Evolutionary conservation across 495 filamentous ascomycete genomes (phyloP), one percentile per base, ranked within the genome.

Genomic region (Penicillium ucsense): DNA sequence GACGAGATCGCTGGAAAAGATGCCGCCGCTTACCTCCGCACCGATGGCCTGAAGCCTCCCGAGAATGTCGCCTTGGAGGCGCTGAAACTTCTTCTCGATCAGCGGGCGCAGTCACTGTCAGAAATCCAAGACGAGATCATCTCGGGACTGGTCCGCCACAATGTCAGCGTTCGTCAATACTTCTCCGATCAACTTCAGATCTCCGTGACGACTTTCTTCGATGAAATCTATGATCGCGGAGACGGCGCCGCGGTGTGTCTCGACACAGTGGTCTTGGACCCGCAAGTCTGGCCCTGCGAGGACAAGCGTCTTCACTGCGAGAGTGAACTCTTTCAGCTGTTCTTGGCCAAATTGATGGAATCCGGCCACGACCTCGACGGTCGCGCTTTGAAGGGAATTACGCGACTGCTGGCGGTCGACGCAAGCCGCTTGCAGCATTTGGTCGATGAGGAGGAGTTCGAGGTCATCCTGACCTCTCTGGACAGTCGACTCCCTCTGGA

Each of bases 381-480:
- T 41, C 71, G 75, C 20, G 75, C 79, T 5, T 70, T 85, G 59
- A 79, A 80, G 53, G 79, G 75, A 29, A 75, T 86, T 42, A 74
- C 83, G 9, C 71, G 79, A 45, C 64, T 86, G 8, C 70, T 86
- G 11, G 75, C 77, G 28, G 71, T 76, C n/a, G 75, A 80, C 49
- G 77, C 79, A 0, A 67, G 61, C 1, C 69, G 72, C 42, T 56
- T 94, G 43, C 77, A 82, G 50, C 65, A 72, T 35, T 62, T 89
- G 41, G 74, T 95, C 35, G 89, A 94, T 56, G 74, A 78, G 39
- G 85, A 92, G 49, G 78, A 77, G 37, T 78, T 94, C 48, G 87
- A 90, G 55, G 85, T 86, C 38, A 79, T 96, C 42, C 66, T 95
- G 7, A 73, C 78, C 31, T 86, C 80, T 43, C 71, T 94, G 35